phyloP scores from a whole-genome alignment of 1,284 basidiomycete species.

The Dichomitus squalens region DNA sequence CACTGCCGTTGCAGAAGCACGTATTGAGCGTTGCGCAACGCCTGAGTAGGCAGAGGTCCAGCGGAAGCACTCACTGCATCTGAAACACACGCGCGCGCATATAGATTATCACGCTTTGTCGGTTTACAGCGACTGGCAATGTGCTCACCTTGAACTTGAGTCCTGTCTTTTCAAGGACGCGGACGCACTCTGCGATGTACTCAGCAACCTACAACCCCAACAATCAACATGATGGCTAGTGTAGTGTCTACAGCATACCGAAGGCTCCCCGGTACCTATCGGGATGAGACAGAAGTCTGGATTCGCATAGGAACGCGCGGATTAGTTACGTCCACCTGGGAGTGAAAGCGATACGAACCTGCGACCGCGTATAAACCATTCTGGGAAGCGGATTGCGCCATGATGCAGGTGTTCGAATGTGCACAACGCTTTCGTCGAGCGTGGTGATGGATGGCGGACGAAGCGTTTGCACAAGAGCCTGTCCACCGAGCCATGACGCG shows the following conservation, averaged over 20 bases:
- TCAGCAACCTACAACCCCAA: conserved; percentile 55
- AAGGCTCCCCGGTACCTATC: conserved; percentile 72
- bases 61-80: conserved; percentile 67
- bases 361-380: conserved; percentile 65
- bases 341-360: conserved; percentile 40
- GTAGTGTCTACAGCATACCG: conserved; percentile 44
- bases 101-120: no score
- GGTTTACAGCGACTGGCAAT: no score
- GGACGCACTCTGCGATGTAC: conserved; percentile 78
- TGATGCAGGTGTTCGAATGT: no score
- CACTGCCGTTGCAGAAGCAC: conserved; percentile 45
- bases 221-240: background rate
- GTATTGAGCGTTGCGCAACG: no score
- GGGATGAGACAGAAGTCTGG: conserved; percentile 85
- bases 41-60: background rate
- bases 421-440: no score
- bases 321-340: background rate
- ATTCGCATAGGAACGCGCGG: background rate
- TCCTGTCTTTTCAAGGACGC: conserved; percentile 75
- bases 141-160: conserved; percentile 71
- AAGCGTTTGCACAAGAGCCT: background rate
- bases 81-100: conserved; percentile 31
- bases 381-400: background rate
- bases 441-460: no score
- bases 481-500: no score